Base-by-base conservation (phyloP, 2,329 filamentous ascomycete genomes). In the Ascochyta lentis region DNA sequence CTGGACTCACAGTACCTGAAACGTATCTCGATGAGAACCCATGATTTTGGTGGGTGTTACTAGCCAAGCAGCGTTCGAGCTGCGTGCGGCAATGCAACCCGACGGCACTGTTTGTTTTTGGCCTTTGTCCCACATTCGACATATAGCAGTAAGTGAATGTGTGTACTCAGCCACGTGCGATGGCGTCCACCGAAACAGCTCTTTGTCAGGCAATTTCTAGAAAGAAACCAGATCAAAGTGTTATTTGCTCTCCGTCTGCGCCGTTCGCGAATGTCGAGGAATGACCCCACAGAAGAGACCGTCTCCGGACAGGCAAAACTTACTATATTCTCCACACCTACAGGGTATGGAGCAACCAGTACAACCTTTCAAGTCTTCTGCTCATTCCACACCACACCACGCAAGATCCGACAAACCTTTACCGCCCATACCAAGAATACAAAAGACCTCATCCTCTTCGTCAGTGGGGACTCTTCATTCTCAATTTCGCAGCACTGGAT, bases 331-430 rank as follows among this genome's bases (percentile, higher is more conserved):
- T 16, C 63, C 67, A 15, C 65, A 67, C 19, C 64, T 73, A 24
- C 59, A 67, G 48, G 71, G 66, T n/a, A 73, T 74, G 70, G 70
- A 73, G 58, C 63, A 52, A 22, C 70, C 70, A 24, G 60, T 75
- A 26, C 67, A 60, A 19, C 72, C 70, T 3, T 73, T 73, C 60
- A 68, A 66, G 34, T 72, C 70, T 19, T 71, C 70, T 45, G 65
- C 70, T 34, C 63, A 58, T 40, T 59, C 63, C 4, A 54, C 59
- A 16, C 67, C 70, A 15, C 60, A 66, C 27, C 57, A 59, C 46
- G 57, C 64, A 22, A 49, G 24, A 26, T 29, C 53, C 6, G 23
- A 60, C 34, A 72, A 72, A 47, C 62, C 69, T 50, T 60, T 71
- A 47, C 66, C 69, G 50, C 62, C 66, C 15, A 56, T 59, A n/a